phyloP scores from a whole-genome alignment of 148 eudicot genomes.

The Rhododendron ferrugineum region DNA sequence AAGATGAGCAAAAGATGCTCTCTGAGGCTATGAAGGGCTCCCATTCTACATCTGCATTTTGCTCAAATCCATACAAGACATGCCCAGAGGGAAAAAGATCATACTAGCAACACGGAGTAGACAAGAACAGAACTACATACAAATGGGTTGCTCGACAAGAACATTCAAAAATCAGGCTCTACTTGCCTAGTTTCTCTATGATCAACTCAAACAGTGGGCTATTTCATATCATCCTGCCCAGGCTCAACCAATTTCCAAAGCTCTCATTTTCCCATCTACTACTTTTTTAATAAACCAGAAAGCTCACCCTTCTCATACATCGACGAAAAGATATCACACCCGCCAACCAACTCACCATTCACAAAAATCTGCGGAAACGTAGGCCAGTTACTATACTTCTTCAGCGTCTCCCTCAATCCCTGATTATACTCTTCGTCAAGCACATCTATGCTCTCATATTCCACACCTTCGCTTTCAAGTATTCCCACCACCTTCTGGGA shows the following conservation, averaged over 20 bases:
- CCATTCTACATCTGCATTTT: not conserved
- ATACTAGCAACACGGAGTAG: not conserved
- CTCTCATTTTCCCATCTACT: constrained; percentile 13
- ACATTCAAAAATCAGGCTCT: not conserved
- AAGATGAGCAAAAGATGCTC: not conserved
- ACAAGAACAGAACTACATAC: not conserved
- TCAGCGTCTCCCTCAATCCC: constrained; percentile 76
- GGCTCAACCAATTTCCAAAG: not conserved
- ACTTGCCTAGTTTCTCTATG: not conserved
- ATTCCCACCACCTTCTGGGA: constrained; percentile 84
- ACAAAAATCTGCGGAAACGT: constrained; percentile 93
- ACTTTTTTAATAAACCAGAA: constrained; percentile 42
- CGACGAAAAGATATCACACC: constrained; percentile 88
- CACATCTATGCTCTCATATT: constrained; percentile 88
- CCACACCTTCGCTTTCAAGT: constrained; percentile 70
- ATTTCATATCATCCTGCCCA: not conserved
- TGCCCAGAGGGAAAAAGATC: not conserved
- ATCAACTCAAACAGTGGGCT: not conserved
- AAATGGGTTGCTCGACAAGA: not conserved
- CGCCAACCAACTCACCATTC: constrained; percentile 86
- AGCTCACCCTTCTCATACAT: constrained; percentile 93
- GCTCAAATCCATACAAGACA: not conserved
- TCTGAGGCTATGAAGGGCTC: not conserved
- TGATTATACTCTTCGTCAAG: constrained; percentile 77
- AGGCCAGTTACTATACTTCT: constrained; percentile 93